Percentiles rank a stretch among this genome's conserved stretches.
These are phyloP conservation scores for Terfezia claveryi DNA, from an alignment of 495 filamentous ascomycete genomes.

Conservation along the genomic window DNA sequence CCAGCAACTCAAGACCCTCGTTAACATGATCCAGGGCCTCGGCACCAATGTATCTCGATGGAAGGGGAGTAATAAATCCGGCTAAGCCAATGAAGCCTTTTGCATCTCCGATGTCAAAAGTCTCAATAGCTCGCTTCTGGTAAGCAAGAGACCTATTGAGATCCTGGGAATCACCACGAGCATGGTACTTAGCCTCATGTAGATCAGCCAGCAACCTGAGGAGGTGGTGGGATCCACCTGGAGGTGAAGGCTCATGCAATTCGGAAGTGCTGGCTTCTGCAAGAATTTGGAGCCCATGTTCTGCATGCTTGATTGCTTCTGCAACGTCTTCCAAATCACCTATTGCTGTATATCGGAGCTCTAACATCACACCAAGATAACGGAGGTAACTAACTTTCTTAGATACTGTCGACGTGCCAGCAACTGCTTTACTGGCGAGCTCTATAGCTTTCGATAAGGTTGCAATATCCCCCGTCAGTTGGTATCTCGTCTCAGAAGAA, in stretches of 20 bases:
- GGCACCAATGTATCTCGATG: too few relatives aligned
- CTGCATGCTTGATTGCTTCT: not conserved
- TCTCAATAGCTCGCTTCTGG: not conserved
- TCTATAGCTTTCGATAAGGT: slow-evolving; percentile 1
- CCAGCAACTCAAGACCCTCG: too few relatives aligned
- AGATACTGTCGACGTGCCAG: not conserved
- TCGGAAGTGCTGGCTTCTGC: too few relatives aligned
- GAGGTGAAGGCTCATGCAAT: not conserved
- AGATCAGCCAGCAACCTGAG: not conserved
- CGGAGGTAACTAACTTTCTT: not conserved
- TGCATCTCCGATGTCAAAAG: not conserved
- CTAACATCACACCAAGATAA: not conserved
- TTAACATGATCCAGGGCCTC: too few relatives aligned
- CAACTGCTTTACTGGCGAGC: not conserved
- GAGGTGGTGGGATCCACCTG: not conserved
- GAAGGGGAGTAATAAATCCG: too few relatives aligned
- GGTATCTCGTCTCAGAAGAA: not conserved
- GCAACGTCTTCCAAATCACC: not conserved
- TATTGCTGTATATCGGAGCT: not conserved
- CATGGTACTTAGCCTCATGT: not conserved
- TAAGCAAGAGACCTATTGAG: not conserved
- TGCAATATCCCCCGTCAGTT: not conserved
- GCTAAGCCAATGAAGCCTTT: too few relatives aligned
- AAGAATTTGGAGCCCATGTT: not conserved
- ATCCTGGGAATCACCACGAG: not conserved